Evolutionary conservation across 2,329 filamentous ascomycete genomes (phyloP), one percentile per base, ranked within the genome.

Genomic region (Colletotrichum paranaense): DNA sequence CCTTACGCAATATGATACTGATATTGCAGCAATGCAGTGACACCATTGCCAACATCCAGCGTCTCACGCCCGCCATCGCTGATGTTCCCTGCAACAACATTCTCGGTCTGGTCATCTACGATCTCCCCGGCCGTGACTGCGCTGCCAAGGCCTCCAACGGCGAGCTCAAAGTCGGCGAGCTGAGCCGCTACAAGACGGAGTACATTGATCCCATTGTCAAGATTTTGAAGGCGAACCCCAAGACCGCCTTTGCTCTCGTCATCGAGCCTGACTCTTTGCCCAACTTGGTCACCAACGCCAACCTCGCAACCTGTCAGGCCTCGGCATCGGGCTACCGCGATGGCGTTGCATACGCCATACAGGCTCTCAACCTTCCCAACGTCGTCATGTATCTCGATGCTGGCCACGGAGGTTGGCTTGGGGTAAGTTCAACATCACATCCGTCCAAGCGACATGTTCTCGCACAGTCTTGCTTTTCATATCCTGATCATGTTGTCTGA

Each of bases 351-450:
- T 92, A 92, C 77, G 90, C 90, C 1, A 78, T 91, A 62, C 83
- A 84, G 75, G 83, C 84, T 59, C 83, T 92, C 75, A 90, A 91
- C 81, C 83, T 92, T 35, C 82, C 86, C 73, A 92, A 92, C 78
- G 90, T 92, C 30, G 83, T 88, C 75, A 89, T 90, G 88, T 92
- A 92, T 79, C 79, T 92, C 24, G 90, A 92, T 76, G 90, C 89
- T 9, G 90, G 89, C 71, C 90, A 92, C 79, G 89, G 87, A 30
- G 90, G 90, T 73, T 92, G 90, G 90, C 85, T 92, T 56, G 90
- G 90, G 42, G 42, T 49, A 49, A n/a, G 42, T n/a, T 4, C 5
- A 42, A 8, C 38, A 49, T 11, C 19, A 9, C 42, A 19, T 4
- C 19, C 6, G 19, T n/a, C 19, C 42, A 9, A 4, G 42, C 3